These are phyloP conservation scores for Phaffia rhodozyma DNA, from an alignment of 1,284 basidiomycete species.

Conservation along the genomic window DNA sequence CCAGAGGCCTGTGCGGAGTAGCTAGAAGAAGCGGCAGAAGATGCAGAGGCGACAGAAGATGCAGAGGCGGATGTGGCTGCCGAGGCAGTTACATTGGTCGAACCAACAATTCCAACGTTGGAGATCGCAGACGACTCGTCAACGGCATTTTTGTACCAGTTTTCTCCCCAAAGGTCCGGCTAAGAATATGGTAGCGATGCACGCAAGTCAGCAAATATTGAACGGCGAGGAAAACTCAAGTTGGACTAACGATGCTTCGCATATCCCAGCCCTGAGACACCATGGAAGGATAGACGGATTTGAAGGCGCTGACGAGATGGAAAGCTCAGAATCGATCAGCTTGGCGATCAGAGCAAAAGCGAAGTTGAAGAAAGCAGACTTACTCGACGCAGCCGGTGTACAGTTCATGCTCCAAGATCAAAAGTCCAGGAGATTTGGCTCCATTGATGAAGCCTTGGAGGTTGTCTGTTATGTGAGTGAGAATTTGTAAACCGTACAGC, in stretches of 20 bases:
- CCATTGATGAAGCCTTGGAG: constrained; percentile 32
- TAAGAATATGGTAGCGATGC: not conserved
- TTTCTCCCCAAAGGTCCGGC: constrained; percentile 7
- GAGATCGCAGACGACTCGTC: not conserved
- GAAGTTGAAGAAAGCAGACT: not conserved
- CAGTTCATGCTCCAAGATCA: constrained; percentile 77
- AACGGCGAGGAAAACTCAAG: not conserved
- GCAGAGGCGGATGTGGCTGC: not conserved
- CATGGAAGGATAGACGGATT: not conserved
- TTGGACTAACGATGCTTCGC: not conserved
- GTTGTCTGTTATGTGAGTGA: constrained; percentile 22
- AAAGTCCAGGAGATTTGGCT: constrained; percentile 57
- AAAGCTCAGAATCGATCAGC: not conserved
- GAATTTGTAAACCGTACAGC: constrained; percentile 30
- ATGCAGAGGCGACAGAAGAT: not conserved
- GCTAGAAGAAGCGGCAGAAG: not conserved
- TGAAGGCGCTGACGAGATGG: not conserved
- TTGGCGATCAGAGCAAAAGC: not conserved
- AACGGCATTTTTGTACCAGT: constrained; percentile 11
- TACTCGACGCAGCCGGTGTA: constrained; percentile 45
- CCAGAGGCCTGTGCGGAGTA: too few species aligned
- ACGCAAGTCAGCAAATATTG: not conserved
- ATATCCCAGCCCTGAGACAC: constrained; percentile 4
- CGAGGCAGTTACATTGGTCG: not conserved
- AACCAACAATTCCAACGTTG: not conserved